These are phyloP conservation scores for Gigaspora rosea DNA, from an alignment of 192 early-diverging fungal genomes.

Conservation along the genomic window DNA sequence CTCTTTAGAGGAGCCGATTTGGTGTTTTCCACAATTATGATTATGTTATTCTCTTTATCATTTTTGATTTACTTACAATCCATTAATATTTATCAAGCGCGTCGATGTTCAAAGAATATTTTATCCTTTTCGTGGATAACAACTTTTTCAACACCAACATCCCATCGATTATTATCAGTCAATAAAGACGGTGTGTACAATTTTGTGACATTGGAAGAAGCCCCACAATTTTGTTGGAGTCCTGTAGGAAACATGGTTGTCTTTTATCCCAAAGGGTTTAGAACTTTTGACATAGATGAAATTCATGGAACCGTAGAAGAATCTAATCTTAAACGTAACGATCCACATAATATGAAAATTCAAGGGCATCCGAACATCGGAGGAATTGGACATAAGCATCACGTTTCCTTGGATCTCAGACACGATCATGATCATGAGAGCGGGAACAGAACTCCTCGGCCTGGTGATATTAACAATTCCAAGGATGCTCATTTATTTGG, in stretches of 20 bases:
- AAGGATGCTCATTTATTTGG: not conserved
- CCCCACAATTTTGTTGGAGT: slow-evolving; percentile 53
- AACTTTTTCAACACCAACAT: slow-evolving; percentile 40
- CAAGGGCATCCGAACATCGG: not conserved
- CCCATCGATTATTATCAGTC: slow-evolving; percentile 52
- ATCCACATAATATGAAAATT: not conserved
- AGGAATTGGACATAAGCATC: not conserved
- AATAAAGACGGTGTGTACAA: slow-evolving; percentile 58
- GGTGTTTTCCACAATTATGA: not conserved
- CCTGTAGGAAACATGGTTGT: slow-evolving; percentile 53
- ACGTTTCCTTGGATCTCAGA: slow-evolving; percentile 3
- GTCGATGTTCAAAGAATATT: slow-evolving; percentile 41
- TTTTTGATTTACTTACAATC: not conserved
- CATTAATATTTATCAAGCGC: slow-evolving; percentile 32
- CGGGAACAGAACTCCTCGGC: slow-evolving; percentile 22
- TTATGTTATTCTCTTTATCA: not conserved
- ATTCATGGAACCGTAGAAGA: not conserved
- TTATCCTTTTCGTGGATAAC: slow-evolving; percentile 58
- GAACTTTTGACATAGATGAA: slow-evolving; percentile 16
- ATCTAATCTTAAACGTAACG: not conserved
- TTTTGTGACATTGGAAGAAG: slow-evolving; percentile 53
- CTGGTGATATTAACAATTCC: slow-evolving; percentile 8
- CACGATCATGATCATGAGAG: not conserved
- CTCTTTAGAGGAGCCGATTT: too few relatives aligned
- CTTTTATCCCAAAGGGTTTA: slow-evolving; percentile 5